Percentiles rank a stretch among this genome's conserved stretches.
phyloP scores from a whole-genome alignment of 2,329 filamentous ascomycete genomes.

The Fonsecaea pedrosoi region DNA sequence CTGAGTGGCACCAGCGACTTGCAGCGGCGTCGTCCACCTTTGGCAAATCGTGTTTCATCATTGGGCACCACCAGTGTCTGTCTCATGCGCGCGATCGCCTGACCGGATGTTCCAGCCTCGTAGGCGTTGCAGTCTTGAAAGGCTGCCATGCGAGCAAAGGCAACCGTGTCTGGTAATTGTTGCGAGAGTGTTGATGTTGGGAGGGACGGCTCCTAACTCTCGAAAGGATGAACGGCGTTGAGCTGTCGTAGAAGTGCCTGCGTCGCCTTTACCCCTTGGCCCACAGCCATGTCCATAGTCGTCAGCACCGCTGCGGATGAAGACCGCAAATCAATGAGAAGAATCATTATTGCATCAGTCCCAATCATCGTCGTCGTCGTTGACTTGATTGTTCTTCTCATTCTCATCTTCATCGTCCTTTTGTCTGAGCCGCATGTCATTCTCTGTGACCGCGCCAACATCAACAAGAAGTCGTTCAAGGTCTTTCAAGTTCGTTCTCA shows the following conservation, averaged over 20 bases:
- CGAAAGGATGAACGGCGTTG: background rate
- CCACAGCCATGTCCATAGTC: background rate
- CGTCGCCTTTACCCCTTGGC: background rate
- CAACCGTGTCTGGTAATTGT: background rate
- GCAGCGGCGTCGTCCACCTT: background rate
- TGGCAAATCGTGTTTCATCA: background rate
- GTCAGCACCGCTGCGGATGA: background rate
- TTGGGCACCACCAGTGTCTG: background rate
- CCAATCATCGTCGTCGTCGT: conserved; percentile 62
- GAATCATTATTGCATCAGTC: conserved; percentile 50
- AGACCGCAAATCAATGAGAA: background rate
- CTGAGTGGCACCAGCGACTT: background rate
- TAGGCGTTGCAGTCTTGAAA: background rate
- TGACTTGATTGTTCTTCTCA: conserved; percentile 59
- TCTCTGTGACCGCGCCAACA: conserved; percentile 77
- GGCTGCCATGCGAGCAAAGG: background rate
- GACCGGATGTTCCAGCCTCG: background rate
- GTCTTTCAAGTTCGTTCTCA: conserved; percentile 72
- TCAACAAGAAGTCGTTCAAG: conserved; percentile 83
- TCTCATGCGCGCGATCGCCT: background rate
- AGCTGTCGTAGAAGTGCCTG: background rate
- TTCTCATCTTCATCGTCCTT: conserved; percentile 64
- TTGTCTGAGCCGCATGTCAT: conserved; percentile 77
- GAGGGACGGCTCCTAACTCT: background rate
- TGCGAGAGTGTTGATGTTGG: background rate